Base-by-base conservation (phyloP, 2,329 filamentous ascomycete genomes). In the Claviceps cyperi region DNA sequence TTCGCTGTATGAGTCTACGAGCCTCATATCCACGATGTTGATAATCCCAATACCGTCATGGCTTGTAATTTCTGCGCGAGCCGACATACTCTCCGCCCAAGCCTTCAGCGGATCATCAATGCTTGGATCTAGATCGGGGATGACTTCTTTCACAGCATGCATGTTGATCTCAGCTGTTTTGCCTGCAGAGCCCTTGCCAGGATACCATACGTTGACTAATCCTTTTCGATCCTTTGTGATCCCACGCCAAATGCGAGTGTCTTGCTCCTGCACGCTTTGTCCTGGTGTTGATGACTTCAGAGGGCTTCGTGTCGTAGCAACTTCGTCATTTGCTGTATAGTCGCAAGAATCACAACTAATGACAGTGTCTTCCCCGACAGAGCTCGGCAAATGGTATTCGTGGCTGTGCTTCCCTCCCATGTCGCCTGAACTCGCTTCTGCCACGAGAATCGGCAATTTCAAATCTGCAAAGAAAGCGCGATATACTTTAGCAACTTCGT, bases 351-450 rank as follows among this genome's bases (percentile, higher is more conserved):
- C 69, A 64, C 92, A 98, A 54, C 73, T 82, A 54, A 94, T 78
- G 38, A 98, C 75, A 1, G 79, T 82, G 60, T 98, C 92, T 63
- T 97, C 92, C 7, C 92, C 92, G 47, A 84, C 81, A 0, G 76
- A 62, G 32, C 83, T 87, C 1, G 84, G 76, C 47, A 95, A 83
- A 62, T 96, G 92, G 62, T 94, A 98, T 60, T 98, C 92, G 63
- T 98, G 92, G 64, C 90, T 97, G 38, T 95, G 68, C 56, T 83
- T 84, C 13, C 92, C 92, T 35, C 92, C 92, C 78, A 98, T 98
- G 56, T 88, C 86, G n/a, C 92, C 92, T 1, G 91, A 96, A 63
- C 90, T 90, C 6, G 92, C 92, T 57, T 87, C 81, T 1, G 91
- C 91, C 19, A 94, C 82, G 0, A 94, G 65, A 56, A 92, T 87